Percentiles rank a stretch among this genome's conserved stretches.
Evolutionary conservation across 2,329 filamentous ascomycete species (phyloP).

Genomic region (Ascochyta lentis): DNA sequence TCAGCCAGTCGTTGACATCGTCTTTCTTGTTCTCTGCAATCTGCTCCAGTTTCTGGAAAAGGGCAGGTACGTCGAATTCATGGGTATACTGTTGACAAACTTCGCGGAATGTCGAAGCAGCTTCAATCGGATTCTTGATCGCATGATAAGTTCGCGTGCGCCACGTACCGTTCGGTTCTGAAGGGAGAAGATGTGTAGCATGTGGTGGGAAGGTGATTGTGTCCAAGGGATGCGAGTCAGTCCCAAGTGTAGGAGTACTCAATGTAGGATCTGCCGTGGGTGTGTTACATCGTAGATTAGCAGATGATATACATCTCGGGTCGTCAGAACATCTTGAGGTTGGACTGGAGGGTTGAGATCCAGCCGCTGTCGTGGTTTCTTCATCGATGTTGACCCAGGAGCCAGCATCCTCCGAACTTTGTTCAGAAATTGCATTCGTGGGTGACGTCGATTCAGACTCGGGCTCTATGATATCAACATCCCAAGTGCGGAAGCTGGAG

Average conservation of each 20-base stretch:
- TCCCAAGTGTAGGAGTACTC: neutral
- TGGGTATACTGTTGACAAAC: neutral
- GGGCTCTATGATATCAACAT: neutral
- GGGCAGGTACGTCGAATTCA: neutral
- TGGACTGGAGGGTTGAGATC: neutral
- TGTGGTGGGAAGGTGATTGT: conserved; percentile 17
- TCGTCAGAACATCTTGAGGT: neutral
- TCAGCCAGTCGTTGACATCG: neutral
- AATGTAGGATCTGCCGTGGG: neutral
- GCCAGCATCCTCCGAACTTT: neutral
- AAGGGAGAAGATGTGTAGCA: conserved; percentile 14
- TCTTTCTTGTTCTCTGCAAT: neutral
- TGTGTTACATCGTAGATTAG: neutral
- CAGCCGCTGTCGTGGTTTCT: neutral
- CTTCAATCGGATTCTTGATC: neutral
- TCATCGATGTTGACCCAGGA: neutral
- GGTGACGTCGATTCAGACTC: neutral
- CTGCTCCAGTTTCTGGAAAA: neutral
- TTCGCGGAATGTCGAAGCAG: neutral
- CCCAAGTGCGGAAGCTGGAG: neutral
- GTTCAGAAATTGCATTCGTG: neutral
- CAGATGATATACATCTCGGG: too few species aligned
- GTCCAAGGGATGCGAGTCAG: conserved; percentile 2
- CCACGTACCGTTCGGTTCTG: conserved; percentile 19
- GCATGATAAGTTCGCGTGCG: neutral